Base-by-base conservation (phyloP, 2,329 filamentous ascomycete genomes). In the Rachicladosporium sp. region DNA sequence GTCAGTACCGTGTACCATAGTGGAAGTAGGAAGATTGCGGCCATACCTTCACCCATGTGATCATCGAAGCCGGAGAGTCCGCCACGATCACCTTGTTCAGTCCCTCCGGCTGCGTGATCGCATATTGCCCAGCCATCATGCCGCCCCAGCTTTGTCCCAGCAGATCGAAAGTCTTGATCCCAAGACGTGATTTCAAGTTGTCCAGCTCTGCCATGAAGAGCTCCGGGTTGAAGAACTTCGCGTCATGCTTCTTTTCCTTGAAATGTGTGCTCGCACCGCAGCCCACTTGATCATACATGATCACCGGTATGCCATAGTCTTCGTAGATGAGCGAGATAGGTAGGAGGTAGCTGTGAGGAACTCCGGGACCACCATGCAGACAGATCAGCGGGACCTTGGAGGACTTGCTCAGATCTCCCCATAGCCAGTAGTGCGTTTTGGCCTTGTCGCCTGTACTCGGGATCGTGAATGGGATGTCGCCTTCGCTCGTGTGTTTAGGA, bases 251-350 rank as follows among this genome's bases (percentile, higher is more conserved):
- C 40, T 65, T 68, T 23, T 69, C 63, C 0, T 49, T 62, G 8
- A 73, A 57, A 39, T 66, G 69, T 0, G 70, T 74, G 3, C 64
- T 70, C 10, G 50, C 50, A 6, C 68, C 71, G 44, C 63, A 66
- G 13, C 71, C 70, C 37, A 74, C 33, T 43, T 74, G 70, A 46
- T 75, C 70, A 50, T 74, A 74, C 50, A 73, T 63, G 21, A 74
- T 52, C 2, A 74, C 54, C 0, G 71, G 66, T 5, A 64, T 60
- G 21, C 51, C 50, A 46, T 60, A 57, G 11, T 59, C 49, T 30
- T 27, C 23, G 35, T 43, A 42, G 11, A 60, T 46, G 3, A 71
- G 57, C 0, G 51, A 53, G 19, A 72, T 53, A 3, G 59, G 54
- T 0, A 53, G 47, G 7, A 63, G 45, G 41, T 60, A 62, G 30